Conservation (phyloP, 2,329 filamentous ascomycete genomes). For the Aspergillus pseudoglaucus region DNA sequence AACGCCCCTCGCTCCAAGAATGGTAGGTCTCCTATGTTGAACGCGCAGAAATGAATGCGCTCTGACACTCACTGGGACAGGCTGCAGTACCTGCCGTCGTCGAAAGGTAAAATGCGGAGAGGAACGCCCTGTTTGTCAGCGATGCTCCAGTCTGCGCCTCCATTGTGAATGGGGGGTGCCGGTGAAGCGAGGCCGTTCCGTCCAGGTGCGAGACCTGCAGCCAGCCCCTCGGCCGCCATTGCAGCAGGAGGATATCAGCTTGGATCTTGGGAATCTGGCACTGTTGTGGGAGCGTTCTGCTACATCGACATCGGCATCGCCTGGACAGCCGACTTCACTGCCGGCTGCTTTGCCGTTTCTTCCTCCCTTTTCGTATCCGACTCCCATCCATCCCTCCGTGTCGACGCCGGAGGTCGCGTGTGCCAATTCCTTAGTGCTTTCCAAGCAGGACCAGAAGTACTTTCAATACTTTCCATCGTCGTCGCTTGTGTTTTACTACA, state of each 20-base stretch:
- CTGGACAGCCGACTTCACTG: conserved; percentile 5
- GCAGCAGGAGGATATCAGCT: conserved; percentile 7
- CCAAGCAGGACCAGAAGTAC: conserved; percentile 28
- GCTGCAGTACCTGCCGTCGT: conserved; percentile 34
- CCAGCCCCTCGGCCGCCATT: conserved; percentile 13
- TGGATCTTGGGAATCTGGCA: conserved; percentile 3
- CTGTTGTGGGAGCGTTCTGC: conserved; percentile 2
- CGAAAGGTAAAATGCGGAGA: conserved; percentile 32
- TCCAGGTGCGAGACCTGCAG: conserved; percentile 21
- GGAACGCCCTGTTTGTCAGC: conserved; percentile 28
- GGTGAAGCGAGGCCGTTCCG: conserved; percentile 20
- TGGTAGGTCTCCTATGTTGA: conserved; percentile 17
- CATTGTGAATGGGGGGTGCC: conserved; percentile 30
- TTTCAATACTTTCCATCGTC: conserved; percentile 31
- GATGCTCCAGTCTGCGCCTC: conserved; percentile 25
- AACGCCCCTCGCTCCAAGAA: conserved; percentile 36
- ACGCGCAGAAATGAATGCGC: background rate
- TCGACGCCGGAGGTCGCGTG: conserved; percentile 16
- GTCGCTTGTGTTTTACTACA: conserved; percentile 28
- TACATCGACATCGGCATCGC: background rate
- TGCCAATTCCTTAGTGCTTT: conserved; percentile 29
- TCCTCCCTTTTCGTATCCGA: conserved; percentile 10
- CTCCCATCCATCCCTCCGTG: conserved; percentile 22
- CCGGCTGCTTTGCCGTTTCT: conserved; percentile 16
- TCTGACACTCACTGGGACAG: conserved; percentile 10